Percentiles rank a stretch among this genome's conserved stretches.
phyloP scores from a whole-genome alignment of 23 red algal species.

The Gracilaria domingensis region DNA sequence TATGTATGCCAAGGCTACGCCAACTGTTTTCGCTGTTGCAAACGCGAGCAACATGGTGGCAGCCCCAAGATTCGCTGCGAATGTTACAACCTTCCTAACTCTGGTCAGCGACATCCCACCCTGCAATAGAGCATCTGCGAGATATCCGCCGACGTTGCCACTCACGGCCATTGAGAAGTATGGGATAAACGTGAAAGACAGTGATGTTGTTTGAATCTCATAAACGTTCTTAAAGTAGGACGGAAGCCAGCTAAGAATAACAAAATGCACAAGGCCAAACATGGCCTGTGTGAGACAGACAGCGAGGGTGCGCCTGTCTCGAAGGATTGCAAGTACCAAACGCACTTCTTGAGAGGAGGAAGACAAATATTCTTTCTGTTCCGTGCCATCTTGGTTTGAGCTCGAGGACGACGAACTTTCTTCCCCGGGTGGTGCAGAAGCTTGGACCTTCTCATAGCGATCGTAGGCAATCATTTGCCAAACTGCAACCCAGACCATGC shows the following conservation, averaged over 20 bases:
- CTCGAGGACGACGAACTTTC: neutral
- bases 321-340: constrained; percentile 42
- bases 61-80: constrained; percentile 46
- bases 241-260: constrained; percentile 79
- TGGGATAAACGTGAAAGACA: constrained; percentile 71
- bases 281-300: constrained; percentile 55
- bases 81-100: constrained; percentile 48
- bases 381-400: neutral
- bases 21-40: constrained; percentile 35
- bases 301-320: constrained; percentile 25
- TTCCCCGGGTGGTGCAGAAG: neutral
- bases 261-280: constrained; percentile 63
- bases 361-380: neutral
- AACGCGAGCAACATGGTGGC: constrained; percentile 44
- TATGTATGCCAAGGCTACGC: constrained; percentile 37
- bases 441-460: constrained; percentile 11
- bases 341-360: neutral
- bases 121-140: constrained; percentile 54
- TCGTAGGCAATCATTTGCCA: constrained; percentile 67
- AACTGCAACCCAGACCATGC: constrained; percentile 60
- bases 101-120: constrained; percentile 42
- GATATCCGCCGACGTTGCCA: constrained; percentile 58
- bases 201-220: constrained; percentile 34
- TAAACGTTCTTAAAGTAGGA: constrained; percentile 73
- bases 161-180: constrained; percentile 76